These are phyloP conservation scores for Lineolata rhizophorae DNA, from an alignment of 495 filamentous ascomycete species.

Conservation along the genomic window DNA sequence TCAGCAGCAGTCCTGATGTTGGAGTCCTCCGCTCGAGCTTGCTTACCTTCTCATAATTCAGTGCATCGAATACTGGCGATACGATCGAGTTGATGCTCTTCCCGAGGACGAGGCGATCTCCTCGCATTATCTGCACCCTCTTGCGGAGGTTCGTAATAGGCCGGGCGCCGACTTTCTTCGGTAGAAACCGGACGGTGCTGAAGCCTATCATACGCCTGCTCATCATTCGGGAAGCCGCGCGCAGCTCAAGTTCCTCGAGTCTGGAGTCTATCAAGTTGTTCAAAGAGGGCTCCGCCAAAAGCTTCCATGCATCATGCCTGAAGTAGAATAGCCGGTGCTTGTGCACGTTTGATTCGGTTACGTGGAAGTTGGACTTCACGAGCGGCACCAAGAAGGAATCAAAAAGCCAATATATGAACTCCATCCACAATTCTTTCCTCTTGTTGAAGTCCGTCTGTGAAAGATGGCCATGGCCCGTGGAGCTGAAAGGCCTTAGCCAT, in stretches of 20 bases:
- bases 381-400: conserved; percentile 82
- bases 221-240: too few species aligned
- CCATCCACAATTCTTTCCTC: conserved; percentile 54
- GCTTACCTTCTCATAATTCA: conserved; percentile 56
- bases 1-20: conserved; percentile 5
- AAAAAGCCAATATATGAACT: conserved; percentile 81
- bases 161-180: conserved; percentile 47
- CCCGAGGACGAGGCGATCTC: conserved; percentile 29
- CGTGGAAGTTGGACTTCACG: conserved; percentile 71
- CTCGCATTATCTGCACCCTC: conserved; percentile 28
- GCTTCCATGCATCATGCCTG: conserved; percentile 77
- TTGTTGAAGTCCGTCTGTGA: conserved; percentile 53
- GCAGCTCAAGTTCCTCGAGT: too few species aligned
- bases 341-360: conserved; percentile 72
- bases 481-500: conserved; percentile 43
- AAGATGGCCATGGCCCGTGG: conserved; percentile 25
- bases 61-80: conserved; percentile 48
- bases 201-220: conserved; percentile 24
- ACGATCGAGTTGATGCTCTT: conserved; percentile 66
- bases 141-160: conserved; percentile 73
- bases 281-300: conserved; percentile 51
- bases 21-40: neutral
- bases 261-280: conserved; percentile 43
- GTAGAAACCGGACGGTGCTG: conserved; percentile 59
- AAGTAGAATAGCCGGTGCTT: conserved; percentile 80